Evolutionary conservation across 1,284 basidiomycete species (phyloP), one percentile per base, ranked within the genome.

Genomic region (Naganishia cerealis): DNA sequence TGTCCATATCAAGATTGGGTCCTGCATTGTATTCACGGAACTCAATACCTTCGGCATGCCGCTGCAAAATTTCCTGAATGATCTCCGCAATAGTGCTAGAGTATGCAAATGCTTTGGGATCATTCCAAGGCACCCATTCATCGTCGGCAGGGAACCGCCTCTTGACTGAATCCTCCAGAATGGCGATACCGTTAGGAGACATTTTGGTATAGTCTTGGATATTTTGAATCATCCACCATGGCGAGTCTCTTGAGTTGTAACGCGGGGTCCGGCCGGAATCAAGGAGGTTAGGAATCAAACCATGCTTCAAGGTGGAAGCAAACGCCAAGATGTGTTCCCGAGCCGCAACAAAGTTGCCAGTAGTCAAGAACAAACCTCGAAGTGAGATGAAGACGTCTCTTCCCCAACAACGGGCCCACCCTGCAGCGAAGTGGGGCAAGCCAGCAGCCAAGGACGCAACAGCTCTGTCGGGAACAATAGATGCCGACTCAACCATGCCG

Each of bases 361-460:
- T 96, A 0, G 91, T 90, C 72, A 97, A 82, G 82, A 96, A 95
- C 56, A 97, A 83, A 3, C 94, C 94, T 70, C 92, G 87, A 15
- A 95, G 82, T 0, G 92, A 94, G 78, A 96, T 95, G 81, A 94
- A 94, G 26, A 95, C 91, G 78, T 97, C 94, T 46, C 94, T 86
- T n/a, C 94, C 94, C 94, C 94, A 97, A 76, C 91, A 93, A 57
- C 94, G 85, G 16, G 92, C 92, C 94, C 94, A 97, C 7, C 88
- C 88, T 9, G 89, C 82, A 1, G 91, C 83, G 75, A 97, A 97
- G 81, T 97, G 94, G 13, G 94, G 93, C 36, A 97, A 81, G 24
- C 94, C 94, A n/a, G 94, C 94, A 1, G 94, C 93, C 36, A 97
- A 83, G 12, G 89, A 92, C 2, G 94, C 87, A 0, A 88, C 89